Percentiles rank a stretch among this genome's conserved stretches.
phyloP scores from a whole-genome alignment of 1,139 yeast genomes.

The Nakaseomyces glabratus region DNA sequence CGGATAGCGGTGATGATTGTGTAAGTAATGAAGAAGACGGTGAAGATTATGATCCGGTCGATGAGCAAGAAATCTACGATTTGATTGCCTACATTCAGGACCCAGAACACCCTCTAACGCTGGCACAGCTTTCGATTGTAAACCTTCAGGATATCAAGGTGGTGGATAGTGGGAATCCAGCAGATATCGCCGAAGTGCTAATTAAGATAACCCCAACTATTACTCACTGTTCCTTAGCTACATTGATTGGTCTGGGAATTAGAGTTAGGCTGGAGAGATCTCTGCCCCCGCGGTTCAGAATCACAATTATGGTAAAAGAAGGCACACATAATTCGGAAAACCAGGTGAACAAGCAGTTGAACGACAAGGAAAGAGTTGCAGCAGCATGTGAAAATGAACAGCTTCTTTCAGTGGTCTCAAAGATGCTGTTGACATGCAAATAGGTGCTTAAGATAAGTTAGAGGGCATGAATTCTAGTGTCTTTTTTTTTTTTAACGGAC shows the following conservation, averaged over 20 bases:
- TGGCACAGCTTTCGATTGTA: slow-evolving; percentile 93
- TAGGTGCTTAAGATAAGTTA: slow-evolving; percentile 13
- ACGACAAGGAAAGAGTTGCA: slow-evolving; percentile 95
- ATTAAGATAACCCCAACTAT: slow-evolving; percentile 94
- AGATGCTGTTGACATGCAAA: slow-evolving; percentile 79
- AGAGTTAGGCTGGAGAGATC: slow-evolving; percentile 86
- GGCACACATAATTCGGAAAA: slow-evolving; percentile 94
- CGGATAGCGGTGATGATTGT: slow-evolving; percentile 15
- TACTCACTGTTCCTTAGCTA: slow-evolving; percentile 94
- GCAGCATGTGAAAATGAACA: slow-evolving; percentile 99
- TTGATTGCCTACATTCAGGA: slow-evolving; percentile 84
- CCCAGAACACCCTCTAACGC: slow-evolving; percentile 93
- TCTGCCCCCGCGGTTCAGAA: slow-evolving; percentile 75
- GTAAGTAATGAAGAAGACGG: slow-evolving; percentile 22
- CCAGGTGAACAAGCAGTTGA: slow-evolving; percentile 92
- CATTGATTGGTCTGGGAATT: slow-evolving; percentile 89
- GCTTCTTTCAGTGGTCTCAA: slow-evolving; percentile 74
- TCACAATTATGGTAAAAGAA: slow-evolving; percentile 69
- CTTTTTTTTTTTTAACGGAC: too few species aligned
- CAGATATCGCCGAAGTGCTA: slow-evolving; percentile 61
- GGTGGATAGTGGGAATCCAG: slow-evolving; percentile 42
- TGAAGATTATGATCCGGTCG: slow-evolving; percentile 59
- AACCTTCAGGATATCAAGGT: slow-evolving; percentile 74
- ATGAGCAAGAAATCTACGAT: slow-evolving; percentile 64
- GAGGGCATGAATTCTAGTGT: too few species aligned